phyloP scores from a whole-genome alignment of 306 rosid genomes.

The Adenanthera pavonina region DNA sequence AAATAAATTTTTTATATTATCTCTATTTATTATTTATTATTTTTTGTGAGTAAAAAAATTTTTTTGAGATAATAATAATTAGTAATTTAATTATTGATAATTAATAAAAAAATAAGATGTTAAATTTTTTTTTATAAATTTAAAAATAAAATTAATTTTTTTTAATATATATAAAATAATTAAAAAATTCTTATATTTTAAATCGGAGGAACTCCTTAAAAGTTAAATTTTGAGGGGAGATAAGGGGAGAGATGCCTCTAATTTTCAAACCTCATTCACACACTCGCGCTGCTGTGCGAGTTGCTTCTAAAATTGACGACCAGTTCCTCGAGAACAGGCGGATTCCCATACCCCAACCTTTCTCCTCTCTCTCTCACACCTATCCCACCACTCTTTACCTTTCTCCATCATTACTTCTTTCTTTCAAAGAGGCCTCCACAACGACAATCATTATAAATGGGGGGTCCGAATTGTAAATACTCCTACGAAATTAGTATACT shows the following conservation, averaged over 20 bases:
- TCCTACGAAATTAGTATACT: not conserved
- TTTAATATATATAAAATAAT: too few species aligned
- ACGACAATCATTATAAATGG: conserved; percentile 35
- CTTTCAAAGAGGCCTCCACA: conserved; percentile 24
- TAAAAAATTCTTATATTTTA: too few species aligned
- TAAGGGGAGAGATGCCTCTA: not conserved
- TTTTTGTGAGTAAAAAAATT: too few species aligned
- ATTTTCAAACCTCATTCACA: not conserved
- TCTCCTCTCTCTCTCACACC: not conserved
- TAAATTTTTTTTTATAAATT: too few species aligned
- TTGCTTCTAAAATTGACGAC: conserved; percentile 45
- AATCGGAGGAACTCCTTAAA: too few species aligned
- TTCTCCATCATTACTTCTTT: conserved; percentile 19
- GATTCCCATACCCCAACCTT: conserved; percentile 48
- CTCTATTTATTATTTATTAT: too few species aligned
- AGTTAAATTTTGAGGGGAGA: too few species aligned
- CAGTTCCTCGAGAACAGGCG: conserved; percentile 63
- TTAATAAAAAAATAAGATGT: too few species aligned
- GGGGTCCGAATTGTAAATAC: conserved; percentile 30
- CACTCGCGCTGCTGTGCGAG: not conserved
- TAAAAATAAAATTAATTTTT: too few species aligned
- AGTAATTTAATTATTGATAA: too few species aligned
- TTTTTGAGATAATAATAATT: too few species aligned
- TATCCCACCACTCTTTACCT: not conserved
- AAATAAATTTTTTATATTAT: too few species aligned